These are phyloP conservation scores for Backusella psychrophila DNA, from an alignment of 192 early-diverging fungal species.

Conservation along the genomic window DNA sequence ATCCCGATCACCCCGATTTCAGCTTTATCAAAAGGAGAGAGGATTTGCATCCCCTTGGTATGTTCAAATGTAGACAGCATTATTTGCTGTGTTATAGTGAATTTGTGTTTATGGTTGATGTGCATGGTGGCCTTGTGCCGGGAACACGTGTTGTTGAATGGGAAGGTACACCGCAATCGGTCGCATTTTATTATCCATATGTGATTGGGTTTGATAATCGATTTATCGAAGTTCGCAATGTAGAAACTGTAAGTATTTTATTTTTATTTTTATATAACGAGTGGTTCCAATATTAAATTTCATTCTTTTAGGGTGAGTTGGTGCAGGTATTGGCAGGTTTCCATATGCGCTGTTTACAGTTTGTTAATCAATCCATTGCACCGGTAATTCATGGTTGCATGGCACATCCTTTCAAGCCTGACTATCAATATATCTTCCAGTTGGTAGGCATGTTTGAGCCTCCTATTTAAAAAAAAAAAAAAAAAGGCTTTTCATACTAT, in stretches of 20 bases:
- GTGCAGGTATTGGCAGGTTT: constrained; percentile 53
- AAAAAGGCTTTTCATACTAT: neutral
- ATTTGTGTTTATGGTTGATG: constrained; percentile 79
- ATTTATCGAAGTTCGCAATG: constrained; percentile 88
- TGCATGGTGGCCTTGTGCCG: constrained; percentile 46
- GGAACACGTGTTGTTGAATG: constrained; percentile 66
- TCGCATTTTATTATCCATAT: constrained; percentile 81
- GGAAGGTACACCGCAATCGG: constrained; percentile 80
- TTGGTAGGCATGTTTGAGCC: constrained; percentile 16
- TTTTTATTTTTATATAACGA: neutral
- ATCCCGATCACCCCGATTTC: constrained; percentile 73
- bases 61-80: constrained; percentile 73
- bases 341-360: constrained; percentile 60
- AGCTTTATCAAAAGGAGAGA: constrained; percentile 80
- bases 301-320: constrained; percentile 39
- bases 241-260: constrained; percentile 59
- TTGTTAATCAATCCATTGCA: constrained; percentile 26
- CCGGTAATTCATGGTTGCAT: constrained; percentile 36
- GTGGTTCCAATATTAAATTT: neutral
- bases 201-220: constrained; percentile 86
- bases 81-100: constrained; percentile 91
- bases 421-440: constrained; percentile 34
- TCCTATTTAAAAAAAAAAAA: constrained; percentile 1
- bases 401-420: constrained; percentile 32
- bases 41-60: constrained; percentile 70